These are phyloP conservation scores for Pleurotus ostreatus DNA, from an alignment of 768 basidiomycete genomes.

Conservation along the genomic window DNA sequence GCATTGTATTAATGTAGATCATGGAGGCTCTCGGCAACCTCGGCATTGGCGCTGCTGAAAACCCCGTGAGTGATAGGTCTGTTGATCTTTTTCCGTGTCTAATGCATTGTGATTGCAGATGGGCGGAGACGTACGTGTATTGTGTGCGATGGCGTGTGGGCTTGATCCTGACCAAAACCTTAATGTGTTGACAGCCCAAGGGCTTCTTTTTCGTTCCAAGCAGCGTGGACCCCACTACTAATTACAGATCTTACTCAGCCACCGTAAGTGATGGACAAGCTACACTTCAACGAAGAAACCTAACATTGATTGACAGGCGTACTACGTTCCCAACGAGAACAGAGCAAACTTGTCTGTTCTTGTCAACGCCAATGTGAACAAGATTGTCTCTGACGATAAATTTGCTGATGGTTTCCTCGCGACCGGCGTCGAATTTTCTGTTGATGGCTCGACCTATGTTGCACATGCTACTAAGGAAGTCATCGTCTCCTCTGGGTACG, in stretches of 20 bases:
- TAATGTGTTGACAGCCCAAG: background rate
- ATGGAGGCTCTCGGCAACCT: background rate
- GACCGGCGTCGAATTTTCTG: constrained; percentile 40
- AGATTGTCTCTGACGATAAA: background rate
- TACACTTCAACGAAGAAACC: background rate
- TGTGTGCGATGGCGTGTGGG: background rate
- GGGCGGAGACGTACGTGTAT: background rate
- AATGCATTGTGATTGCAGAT: background rate
- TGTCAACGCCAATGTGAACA: background rate
- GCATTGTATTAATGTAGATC: background rate
- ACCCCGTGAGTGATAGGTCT: background rate
- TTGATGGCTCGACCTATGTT: constrained; percentile 40
- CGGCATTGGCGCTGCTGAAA: background rate
- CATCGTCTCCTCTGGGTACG: background rate
- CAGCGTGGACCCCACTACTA: background rate
- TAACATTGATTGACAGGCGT: background rate
- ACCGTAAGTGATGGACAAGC: background rate
- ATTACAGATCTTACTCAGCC: background rate
- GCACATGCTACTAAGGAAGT: constrained; percentile 1
- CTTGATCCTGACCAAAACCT: background rate
- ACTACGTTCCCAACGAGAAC: background rate
- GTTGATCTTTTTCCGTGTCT: background rate
- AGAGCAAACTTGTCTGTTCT: background rate
- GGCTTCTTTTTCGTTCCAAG: background rate
- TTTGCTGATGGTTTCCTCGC: constrained; percentile 18